Conservation (phyloP, 2,329 filamentous ascomycete species). For the Paramyrothecium roridum region DNA sequence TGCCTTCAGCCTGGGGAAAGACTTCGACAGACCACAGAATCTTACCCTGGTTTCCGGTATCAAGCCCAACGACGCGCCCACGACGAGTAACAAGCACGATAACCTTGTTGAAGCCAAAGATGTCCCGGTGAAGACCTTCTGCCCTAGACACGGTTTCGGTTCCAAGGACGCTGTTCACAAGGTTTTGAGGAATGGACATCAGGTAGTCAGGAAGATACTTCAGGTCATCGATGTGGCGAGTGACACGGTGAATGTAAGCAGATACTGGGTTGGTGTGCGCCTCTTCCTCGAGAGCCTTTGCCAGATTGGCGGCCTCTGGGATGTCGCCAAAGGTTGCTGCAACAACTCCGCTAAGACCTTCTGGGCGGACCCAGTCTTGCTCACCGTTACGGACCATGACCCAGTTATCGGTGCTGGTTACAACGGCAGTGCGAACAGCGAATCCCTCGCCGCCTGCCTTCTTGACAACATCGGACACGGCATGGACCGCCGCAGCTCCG, state of each 20-base stretch:
- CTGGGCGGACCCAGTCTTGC: conserved; percentile 73
- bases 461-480: conserved; percentile 78
- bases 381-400: conserved; percentile 79
- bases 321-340: conserved; percentile 79
- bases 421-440: conserved; percentile 73
- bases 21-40: conserved; percentile 74
- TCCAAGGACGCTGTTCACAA: conserved; percentile 64
- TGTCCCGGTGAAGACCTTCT: conserved; percentile 58
- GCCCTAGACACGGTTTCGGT: conserved; percentile 43
- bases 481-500: conserved; percentile 55
- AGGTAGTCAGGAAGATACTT: conserved; percentile 73
- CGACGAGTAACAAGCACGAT: conserved; percentile 76
- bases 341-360: conserved; percentile 76
- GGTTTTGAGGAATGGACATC: conserved; percentile 62
- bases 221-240: conserved; percentile 76
- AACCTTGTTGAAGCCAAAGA: conserved; percentile 86
- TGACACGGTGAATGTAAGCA: conserved; percentile 86
- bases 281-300: conserved; percentile 79
- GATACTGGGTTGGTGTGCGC: conserved; percentile 74
- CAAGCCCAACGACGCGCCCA: conserved; percentile 76
- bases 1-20: conserved; percentile 50
- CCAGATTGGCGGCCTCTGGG: conserved; percentile 69
- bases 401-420: conserved; percentile 72
- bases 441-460: conserved; percentile 62
- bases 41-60: conserved; percentile 70